phyloP scores from a whole-genome alignment of 371 early-diverging fungal species.

The Actinomucor elegans region DNA sequence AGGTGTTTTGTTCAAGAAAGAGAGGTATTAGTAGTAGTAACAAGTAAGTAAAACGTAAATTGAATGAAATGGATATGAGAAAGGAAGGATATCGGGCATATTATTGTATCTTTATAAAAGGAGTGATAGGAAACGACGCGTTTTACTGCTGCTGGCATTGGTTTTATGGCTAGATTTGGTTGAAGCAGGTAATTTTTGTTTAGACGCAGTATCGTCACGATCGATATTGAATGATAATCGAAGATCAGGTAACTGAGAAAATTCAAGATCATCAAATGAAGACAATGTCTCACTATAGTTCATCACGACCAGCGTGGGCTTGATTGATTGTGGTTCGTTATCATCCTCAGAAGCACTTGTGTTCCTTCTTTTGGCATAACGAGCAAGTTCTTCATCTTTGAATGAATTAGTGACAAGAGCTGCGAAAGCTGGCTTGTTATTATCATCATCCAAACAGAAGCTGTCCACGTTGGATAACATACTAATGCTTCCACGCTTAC shows the following conservation, averaged over 20 bases:
- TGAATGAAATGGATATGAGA: too few species aligned
- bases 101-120: conserved; percentile 11
- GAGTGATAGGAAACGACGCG: conserved; percentile 35
- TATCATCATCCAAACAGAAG: conserved; percentile 22
- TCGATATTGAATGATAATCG: conserved; percentile 22
- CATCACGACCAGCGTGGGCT: conserved; percentile 30
- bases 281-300: conserved; percentile 6
- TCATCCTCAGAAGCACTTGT: conserved; percentile 26
- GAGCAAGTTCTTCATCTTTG: conserved; percentile 25
- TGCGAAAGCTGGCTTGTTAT: background rate
- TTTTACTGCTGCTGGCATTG: conserved; percentile 21
- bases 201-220: background rate
- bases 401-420: background rate
- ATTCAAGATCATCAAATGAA: conserved; percentile 23
- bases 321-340: background rate
- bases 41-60: too few species aligned
- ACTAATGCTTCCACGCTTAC: conserved; percentile 47
- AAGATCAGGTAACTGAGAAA: conserved; percentile 24
- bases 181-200: conserved; percentile 9
- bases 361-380: conserved; percentile 38
- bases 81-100: conserved; percentile 13
- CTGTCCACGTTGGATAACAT: conserved; percentile 45
- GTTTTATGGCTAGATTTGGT: conserved; percentile 9
- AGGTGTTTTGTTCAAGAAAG: too few species aligned
- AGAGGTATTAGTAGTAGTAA: too few species aligned